Evolutionary conservation across 805 yeast genomes (phyloP).

Genomic region (Metschnikowia cerradonensis): DNA sequence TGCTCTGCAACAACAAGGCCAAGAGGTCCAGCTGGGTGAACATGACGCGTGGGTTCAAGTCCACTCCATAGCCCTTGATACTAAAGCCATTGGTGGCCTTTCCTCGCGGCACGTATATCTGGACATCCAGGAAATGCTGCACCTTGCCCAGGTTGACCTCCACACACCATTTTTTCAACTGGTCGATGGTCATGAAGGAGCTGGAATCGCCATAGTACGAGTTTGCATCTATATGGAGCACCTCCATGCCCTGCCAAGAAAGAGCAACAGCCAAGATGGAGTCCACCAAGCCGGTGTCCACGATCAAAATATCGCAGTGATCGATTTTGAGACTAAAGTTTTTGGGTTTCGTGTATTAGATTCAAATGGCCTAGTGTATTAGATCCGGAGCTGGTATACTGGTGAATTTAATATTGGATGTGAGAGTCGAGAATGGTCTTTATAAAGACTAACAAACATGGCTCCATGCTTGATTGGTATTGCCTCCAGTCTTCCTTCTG

Average conservation of each 20-base stretch:
- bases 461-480: too few relatives aligned
- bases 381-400: too few relatives aligned
- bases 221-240: slow-evolving; percentile 82
- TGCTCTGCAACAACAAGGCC: slow-evolving; percentile 69
- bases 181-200: slow-evolving; percentile 84
- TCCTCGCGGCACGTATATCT: slow-evolving; percentile 67
- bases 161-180: slow-evolving; percentile 76
- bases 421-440: too few relatives aligned
- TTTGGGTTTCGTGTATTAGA: slow-evolving; percentile 44
- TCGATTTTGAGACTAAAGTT: slow-evolving; percentile 60
- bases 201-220: slow-evolving; percentile 84
- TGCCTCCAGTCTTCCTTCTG: too few relatives aligned
- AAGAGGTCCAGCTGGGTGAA: slow-evolving; percentile 89
- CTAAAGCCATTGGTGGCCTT: slow-evolving; percentile 47
- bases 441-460: too few relatives aligned
- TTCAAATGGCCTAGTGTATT: too few relatives aligned
- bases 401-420: too few relatives aligned
- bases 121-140: slow-evolving; percentile 61
- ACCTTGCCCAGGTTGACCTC: slow-evolving; percentile 52
- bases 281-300: slow-evolving; percentile 91
- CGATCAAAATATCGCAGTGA: slow-evolving; percentile 77
- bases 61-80: slow-evolving; percentile 80
- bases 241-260: slow-evolving; percentile 98
- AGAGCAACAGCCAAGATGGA: slow-evolving; percentile 87
- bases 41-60: slow-evolving; percentile 78